These are phyloP conservation scores for Zhuliangozyma parablackwelliae DNA, from an alignment of 1,139 yeast genomes.

Conservation along the genomic window DNA sequence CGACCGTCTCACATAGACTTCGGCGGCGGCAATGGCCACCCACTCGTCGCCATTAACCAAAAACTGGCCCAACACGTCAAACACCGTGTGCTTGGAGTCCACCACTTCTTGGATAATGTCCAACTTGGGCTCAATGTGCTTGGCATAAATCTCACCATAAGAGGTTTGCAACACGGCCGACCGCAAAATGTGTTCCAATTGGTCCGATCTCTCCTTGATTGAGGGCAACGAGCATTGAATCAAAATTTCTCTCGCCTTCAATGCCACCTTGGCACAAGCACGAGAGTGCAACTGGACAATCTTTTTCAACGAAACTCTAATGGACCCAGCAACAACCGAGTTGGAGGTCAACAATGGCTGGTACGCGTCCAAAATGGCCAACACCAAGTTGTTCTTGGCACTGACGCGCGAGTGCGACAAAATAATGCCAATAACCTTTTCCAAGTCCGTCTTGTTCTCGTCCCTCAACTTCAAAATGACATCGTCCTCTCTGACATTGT, in stretches of 20 bases:
- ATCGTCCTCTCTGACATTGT: conserved; percentile 76
- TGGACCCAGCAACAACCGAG: conserved; percentile 63
- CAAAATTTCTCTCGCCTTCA: conserved; percentile 92
- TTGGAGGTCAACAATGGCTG: conserved; percentile 68
- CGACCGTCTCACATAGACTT: conserved; percentile 93
- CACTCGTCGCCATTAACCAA: conserved; percentile 78
- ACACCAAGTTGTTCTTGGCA: conserved; percentile 83
- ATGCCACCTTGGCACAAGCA: conserved; percentile 88
- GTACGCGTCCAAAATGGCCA: conserved; percentile 79
- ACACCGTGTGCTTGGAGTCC: conserved; percentile 92
- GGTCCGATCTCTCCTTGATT: conserved; percentile 92
- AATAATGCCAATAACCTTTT: conserved; percentile 65
- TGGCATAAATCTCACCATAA: conserved; percentile 77
- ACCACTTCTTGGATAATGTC: conserved; percentile 84
- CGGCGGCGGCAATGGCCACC: conserved; percentile 94
- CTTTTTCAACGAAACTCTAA: conserved; percentile 68
- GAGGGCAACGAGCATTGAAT: conserved; percentile 97
- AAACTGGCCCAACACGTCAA: conserved; percentile 92
- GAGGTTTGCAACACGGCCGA: conserved; percentile 85
- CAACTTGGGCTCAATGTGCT: conserved; percentile 78
- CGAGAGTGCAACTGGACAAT: conserved; percentile 87
- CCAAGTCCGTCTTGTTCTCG: conserved; percentile 72
- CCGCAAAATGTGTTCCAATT: conserved; percentile 90
- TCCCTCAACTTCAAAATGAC: conserved; percentile 84
- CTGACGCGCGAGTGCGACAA: conserved; percentile 91